Percentiles rank a stretch among this genome's conserved stretches.
These are phyloP conservation scores for Thraustotheca clavata DNA, from an alignment of 352 stramenopile genomes.

Conservation along the genomic window DNA sequence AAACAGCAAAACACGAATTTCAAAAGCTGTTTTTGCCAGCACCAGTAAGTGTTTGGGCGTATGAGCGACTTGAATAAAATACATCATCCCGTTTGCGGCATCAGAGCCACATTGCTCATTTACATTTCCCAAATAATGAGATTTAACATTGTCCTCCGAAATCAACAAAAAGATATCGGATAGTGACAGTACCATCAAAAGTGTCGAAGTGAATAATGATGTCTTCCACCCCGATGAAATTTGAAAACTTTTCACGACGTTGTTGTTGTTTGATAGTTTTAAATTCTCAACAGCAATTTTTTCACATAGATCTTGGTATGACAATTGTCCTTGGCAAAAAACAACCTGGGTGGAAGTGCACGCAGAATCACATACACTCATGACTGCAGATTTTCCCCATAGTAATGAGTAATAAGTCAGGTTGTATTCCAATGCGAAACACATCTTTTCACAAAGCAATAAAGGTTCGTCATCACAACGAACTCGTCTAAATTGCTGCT, in stretches of 20 bases:
- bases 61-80: not conserved
- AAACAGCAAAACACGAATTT: slow-evolving; percentile 8
- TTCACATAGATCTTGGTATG: slow-evolving; percentile 10
- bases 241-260: not conserved
- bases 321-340: not conserved
- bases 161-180: slow-evolving; percentile 13
- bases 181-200: slow-evolving; percentile 6
- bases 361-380: slow-evolving; percentile 5
- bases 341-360: not conserved
- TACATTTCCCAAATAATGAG: not conserved
- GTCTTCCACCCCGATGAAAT: not conserved
- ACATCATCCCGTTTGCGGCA: not conserved
- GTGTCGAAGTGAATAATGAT: not conserved
- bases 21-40: slow-evolving; percentile 11
- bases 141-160: slow-evolving; percentile 12
- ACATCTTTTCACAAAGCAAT: slow-evolving; percentile 10
- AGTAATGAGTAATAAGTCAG: slow-evolving; percentile 6
- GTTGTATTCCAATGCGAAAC: not conserved
- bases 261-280: not conserved
- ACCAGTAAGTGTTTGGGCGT: slow-evolving; percentile 11
- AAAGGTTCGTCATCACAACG: slow-evolving; percentile 3
- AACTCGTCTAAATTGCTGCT: not conserved
- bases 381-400: not conserved
- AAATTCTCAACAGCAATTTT: not conserved
- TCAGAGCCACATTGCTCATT: not conserved